A percentile compares a stretch with the other conserved stretches of the same genome.
Conservation (phyloP, 805 yeast genomes). For the Tetrapisispora taiwanensis region DNA sequence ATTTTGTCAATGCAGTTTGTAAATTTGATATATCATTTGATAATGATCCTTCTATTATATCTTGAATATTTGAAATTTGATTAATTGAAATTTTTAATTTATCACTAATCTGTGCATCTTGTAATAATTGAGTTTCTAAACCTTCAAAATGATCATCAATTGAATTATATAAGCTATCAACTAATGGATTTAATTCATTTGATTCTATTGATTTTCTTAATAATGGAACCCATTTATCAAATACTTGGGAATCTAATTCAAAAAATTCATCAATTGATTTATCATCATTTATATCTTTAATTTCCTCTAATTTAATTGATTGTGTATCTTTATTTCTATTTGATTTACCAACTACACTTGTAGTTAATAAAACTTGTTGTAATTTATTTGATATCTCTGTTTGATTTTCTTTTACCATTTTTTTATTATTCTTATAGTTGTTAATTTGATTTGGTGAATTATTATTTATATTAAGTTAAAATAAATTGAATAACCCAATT, state of each 20-base stretch:
- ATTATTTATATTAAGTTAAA: too few relatives aligned
- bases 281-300: not conserved
- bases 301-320: not conserved
- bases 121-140: slow-evolving; percentile 23
- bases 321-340: not conserved
- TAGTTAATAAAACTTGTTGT: slow-evolving; percentile 21
- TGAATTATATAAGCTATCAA: slow-evolving; percentile 24
- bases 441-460: too few relatives aligned
- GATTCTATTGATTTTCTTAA: slow-evolving; percentile 22
- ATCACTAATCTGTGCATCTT: slow-evolving; percentile 27
- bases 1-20: slow-evolving; percentile 46
- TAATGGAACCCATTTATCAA: slow-evolving; percentile 29
- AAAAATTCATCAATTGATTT: slow-evolving; percentile 9
- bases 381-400: slow-evolving; percentile 21
- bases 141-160: slow-evolving; percentile 29
- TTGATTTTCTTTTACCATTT: slow-evolving; percentile 25
- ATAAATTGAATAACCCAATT: too few relatives aligned
- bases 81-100: slow-evolving; percentile 41
- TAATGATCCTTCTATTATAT: slow-evolving; percentile 42
- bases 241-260: slow-evolving; percentile 20
- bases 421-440: too few relatives aligned
- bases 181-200: slow-evolving; percentile 13
- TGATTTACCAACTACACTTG: slow-evolving; percentile 3
- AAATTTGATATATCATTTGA: slow-evolving; percentile 46
- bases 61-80: slow-evolving; percentile 52